These are phyloP conservation scores for Moricandia arvensis DNA, from an alignment of 345 rosid species.

Conservation along the genomic window DNA sequence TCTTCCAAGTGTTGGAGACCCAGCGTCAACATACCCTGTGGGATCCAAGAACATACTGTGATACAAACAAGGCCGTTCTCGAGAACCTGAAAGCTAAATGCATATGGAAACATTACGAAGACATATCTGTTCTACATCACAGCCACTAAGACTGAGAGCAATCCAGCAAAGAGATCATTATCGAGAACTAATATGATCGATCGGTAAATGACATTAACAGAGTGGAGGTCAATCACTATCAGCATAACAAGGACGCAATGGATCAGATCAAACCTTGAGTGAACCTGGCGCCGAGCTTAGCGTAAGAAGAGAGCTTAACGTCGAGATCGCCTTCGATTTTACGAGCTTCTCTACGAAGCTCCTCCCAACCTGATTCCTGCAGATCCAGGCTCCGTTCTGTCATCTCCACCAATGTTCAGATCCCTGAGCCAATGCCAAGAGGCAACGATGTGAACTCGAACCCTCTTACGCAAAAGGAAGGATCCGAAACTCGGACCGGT, in stretches of 20 bases:
- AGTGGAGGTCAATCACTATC: background rate
- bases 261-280: constrained; percentile 41
- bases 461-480: background rate
- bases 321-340: constrained; percentile 43
- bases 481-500: background rate
- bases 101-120: background rate
- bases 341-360: constrained; percentile 78
- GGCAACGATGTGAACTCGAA: background rate
- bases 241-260: background rate
- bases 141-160: background rate
- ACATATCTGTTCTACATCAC: background rate
- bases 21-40: constrained; percentile 63
- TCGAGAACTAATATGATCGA: background rate
- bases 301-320: constrained; percentile 86
- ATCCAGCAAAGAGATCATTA: background rate
- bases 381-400: constrained; percentile 44
- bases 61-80: no score
- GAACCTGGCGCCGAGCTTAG: constrained; percentile 91
- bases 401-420: constrained; percentile 42
- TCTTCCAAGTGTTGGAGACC: constrained; percentile 58
- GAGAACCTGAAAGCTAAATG: no score
- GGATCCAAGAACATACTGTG: no score
- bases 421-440: constrained; percentile 23
- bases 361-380: background rate
- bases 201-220: constrained; percentile 4